Conservation (phyloP, 1,284 basidiomycete species). For the Fereydounia khargensis region DNA sequence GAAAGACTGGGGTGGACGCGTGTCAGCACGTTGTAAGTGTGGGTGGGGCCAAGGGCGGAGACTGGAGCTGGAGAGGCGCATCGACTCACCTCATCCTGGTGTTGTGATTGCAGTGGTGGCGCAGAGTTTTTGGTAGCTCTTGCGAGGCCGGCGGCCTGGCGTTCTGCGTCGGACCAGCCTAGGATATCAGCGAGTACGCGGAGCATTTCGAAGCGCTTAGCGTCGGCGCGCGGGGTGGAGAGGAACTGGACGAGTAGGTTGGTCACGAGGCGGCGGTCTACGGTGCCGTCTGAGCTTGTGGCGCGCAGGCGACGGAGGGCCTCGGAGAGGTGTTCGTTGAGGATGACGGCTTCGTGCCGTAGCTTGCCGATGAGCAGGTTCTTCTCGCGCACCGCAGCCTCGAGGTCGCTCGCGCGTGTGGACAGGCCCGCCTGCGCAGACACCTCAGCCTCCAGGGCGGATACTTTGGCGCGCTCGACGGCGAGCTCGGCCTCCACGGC, state of each 20-base stretch:
- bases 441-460: no score
- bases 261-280: constrained; percentile 86
- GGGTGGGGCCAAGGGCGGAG: no score
- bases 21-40: background rate
- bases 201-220: constrained; percentile 96
- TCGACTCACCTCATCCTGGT: background rate
- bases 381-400: constrained; percentile 92
- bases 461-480: constrained; percentile 32
- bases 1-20: constrained; percentile 24
- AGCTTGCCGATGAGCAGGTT: constrained; percentile 85
- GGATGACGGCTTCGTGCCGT: constrained; percentile 76
- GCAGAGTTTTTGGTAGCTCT: no score
- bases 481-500: constrained; percentile 17
- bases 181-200: constrained; percentile 81
- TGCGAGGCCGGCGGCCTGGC: constrained; percentile 85
- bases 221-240: constrained; percentile 81
- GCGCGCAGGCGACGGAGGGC: constrained; percentile 87
- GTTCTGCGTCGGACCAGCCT: constrained; percentile 83
- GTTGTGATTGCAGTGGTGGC: background rate
- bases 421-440: no score
- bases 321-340: constrained; percentile 96
- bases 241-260: constrained; percentile 93
- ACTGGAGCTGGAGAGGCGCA: background rate
- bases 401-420: no score
- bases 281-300: constrained; percentile 80